A percentile compares a stretch with the other conserved stretches of the same genome.
phyloP scores from a whole-genome alignment of 163 green algal species.

The Coccomyxa subellipsoidea region DNA sequence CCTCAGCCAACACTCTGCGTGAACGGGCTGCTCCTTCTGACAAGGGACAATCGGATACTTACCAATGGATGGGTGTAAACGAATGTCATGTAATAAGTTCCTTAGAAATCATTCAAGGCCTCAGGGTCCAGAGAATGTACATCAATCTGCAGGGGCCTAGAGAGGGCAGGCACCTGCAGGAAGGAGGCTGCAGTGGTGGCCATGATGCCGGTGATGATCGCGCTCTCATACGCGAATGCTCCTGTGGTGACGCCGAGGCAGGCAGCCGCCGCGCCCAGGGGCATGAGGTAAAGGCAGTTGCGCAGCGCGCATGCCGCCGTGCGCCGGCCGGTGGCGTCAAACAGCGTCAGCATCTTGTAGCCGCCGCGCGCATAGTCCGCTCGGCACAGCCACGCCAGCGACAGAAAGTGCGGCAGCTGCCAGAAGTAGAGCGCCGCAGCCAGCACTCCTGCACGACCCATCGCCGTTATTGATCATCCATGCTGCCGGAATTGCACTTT shows the following conservation, averaged over 20 bases:
- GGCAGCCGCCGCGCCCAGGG: constrained; percentile 51
- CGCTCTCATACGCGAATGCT: constrained; percentile 66
- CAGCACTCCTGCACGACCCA: constrained; percentile 58
- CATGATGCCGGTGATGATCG: constrained; percentile 52
- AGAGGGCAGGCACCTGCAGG: constrained; percentile 12
- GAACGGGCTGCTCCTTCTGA: too few relatives aligned
- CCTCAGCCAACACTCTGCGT: constrained; percentile 1
- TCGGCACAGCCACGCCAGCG: constrained; percentile 91
- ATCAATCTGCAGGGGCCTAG: too few relatives aligned
- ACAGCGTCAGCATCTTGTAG: constrained; percentile 87
- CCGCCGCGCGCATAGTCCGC: constrained; percentile 88
- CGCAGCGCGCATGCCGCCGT: constrained; percentile 79
- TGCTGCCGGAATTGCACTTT: too few relatives aligned
- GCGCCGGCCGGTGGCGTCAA: constrained; percentile 76
- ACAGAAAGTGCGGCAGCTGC: constrained; percentile 99
- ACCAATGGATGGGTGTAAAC: too few relatives aligned
- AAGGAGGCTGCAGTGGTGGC: constrained; percentile 56
- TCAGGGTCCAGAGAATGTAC: constrained; percentile 20
- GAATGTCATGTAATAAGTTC: too few relatives aligned
- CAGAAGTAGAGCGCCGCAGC: constrained; percentile 92
- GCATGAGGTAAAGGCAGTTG: constrained; percentile 85
- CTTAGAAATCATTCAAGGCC: too few relatives aligned
- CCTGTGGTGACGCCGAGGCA: constrained; percentile 43
- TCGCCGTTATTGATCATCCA: constrained; percentile 56
- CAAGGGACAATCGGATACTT: too few relatives aligned